Evolutionary conservation across 2,329 filamentous ascomycete species (phyloP), one percentile per base, ranked within the genome.

Genomic region (Aureobasidium namibiae): DNA sequence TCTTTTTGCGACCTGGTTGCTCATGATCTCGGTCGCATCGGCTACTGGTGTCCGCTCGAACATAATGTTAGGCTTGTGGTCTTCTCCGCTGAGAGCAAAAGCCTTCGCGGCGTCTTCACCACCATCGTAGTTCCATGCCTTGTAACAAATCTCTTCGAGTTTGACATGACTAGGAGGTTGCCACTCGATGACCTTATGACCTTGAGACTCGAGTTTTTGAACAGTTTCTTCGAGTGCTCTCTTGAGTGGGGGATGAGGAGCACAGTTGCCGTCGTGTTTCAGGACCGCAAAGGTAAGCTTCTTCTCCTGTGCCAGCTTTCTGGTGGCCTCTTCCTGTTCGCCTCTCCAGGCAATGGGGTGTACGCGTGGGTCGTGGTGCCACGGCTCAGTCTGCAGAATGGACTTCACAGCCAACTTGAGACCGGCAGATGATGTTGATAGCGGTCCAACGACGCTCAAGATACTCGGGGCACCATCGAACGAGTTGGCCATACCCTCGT

Each of bases 321-420:
- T 57, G 3, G 77, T 63, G 0, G 67, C 60, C 31, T 73, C 67
- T 31, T 74, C 69, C 14, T 70, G 66, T 3, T 80, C 75, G 24
- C 78, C 70, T 2, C 85, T 78, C 80, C 85, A 90, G 0, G 86
- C 86, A 0, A 90, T 74, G 21, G 87, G 83, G 41, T 83, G 72
- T 0, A 86, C 83, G 0, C 84, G 72, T 0, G 87, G 86, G 67
- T 90, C 87, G 63, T 81, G 72, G 1, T 83, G 70, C 87, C 87
- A 90, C 0, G 87, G 87, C 56, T 82, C 65, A 33, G 78, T 78
- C 13, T 73, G 74, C 1, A 90, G 72, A 1, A 89, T 67, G 0
- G 79, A 73, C 64, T 82, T 78, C 1, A 83, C 76, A 2, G 84
- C 66, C 3, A 89, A 70, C 39, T 77, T 78, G 13, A 88, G 65